These are phyloP conservation scores for Arthrobotrys musiformis DNA, from an alignment of 2,329 filamentous ascomycete species.

Conservation along the genomic window DNA sequence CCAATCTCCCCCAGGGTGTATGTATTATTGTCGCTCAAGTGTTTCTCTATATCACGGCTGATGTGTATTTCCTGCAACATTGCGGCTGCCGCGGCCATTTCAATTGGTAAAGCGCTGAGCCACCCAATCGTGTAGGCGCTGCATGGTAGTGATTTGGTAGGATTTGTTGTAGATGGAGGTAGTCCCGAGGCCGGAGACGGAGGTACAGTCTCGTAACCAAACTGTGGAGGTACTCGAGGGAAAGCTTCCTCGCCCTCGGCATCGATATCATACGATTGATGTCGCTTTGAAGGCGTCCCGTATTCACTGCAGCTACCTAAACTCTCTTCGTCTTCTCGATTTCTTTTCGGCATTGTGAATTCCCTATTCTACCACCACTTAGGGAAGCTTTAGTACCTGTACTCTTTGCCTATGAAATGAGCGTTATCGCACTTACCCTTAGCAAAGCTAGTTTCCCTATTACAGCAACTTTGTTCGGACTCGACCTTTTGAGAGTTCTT, in stretches of 20 bases:
- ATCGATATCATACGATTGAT: not conserved
- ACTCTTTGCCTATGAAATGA: too few species aligned
- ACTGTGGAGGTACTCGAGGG: too few species aligned
- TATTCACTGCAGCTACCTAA: not conserved
- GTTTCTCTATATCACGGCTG: not conserved
- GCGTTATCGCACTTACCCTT: too few species aligned
- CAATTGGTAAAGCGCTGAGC: slow-evolving; percentile 61
- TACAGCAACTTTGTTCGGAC: too few species aligned
- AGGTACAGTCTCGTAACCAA: too few species aligned
- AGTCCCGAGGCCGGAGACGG: too few species aligned
- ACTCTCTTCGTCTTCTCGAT: not conserved
- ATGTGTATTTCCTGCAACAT: slow-evolving; percentile 60
- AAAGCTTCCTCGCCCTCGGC: not conserved
- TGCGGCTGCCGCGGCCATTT: slow-evolving; percentile 60
- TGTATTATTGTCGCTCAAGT: slow-evolving; percentile 48
- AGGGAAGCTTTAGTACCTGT: too few species aligned
- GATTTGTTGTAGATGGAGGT: too few species aligned
- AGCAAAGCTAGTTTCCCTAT: too few species aligned
- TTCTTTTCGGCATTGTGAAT: not conserved
- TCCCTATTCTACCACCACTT: not conserved
- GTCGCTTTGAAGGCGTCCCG: not conserved
- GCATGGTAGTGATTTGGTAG: not conserved
- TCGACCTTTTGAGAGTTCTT: too few species aligned
- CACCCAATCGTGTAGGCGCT: slow-evolving; percentile 60
- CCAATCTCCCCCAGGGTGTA: slow-evolving; percentile 59